These are phyloP conservation scores for Fonsecaea erecta DNA, from an alignment of 2,329 filamentous ascomycete genomes.

Conservation along the genomic window DNA sequence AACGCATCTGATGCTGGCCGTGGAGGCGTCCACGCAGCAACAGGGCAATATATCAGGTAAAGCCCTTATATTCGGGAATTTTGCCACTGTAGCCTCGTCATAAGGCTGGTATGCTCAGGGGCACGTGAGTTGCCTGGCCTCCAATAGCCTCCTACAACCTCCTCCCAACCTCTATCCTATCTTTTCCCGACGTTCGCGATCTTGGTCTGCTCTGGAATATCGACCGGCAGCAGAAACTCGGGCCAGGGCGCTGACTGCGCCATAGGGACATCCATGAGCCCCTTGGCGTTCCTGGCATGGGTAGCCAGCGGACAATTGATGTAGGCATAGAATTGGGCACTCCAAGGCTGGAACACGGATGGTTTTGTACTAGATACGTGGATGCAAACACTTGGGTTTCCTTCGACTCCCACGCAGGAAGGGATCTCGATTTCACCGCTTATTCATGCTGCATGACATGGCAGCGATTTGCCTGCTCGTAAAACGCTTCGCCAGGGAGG, in stretches of 20 bases:
- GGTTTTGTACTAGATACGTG: not conserved
- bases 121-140: not conserved
- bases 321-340: not conserved
- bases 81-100: slow-evolving; percentile 32
- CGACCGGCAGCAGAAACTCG: not conserved
- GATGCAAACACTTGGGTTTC: not conserved
- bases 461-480: slow-evolving; percentile 13
- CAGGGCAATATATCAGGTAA: slow-evolving; percentile 66
- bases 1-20: slow-evolving; percentile 64
- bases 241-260: not conserved
- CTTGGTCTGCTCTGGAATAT: not conserved
- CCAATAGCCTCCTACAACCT: not conserved
- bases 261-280: not conserved
- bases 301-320: not conserved
- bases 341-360: not conserved
- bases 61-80: slow-evolving; percentile 57
- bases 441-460: slow-evolving; percentile 12
- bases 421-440: slow-evolving; percentile 8
- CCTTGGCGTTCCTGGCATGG: not conserved
- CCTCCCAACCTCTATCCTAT: not conserved
- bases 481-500: not conserved
- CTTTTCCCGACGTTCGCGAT: not conserved
- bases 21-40: slow-evolving; percentile 68
- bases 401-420: not conserved
- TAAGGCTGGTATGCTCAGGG: slow-evolving; percentile 33